Base-by-base conservation (phyloP, 441 rosid species). In the Codiaeum variegatum region DNA sequence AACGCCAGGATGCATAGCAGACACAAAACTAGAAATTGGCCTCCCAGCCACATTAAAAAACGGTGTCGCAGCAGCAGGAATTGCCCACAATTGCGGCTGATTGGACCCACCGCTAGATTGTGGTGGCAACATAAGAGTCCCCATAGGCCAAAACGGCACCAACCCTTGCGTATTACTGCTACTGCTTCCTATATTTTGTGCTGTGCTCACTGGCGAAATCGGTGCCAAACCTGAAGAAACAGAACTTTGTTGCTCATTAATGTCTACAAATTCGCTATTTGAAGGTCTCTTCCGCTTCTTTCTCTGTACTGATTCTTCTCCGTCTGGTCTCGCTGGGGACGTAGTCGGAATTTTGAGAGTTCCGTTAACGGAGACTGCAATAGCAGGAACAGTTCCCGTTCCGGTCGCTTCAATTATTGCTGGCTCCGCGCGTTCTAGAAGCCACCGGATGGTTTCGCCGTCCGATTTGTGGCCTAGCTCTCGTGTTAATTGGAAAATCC, bases 351-450 rank as follows among this genome's bases (percentile, higher is more conserved):
- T 85, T 70, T 91, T 89, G 2, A 89, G 81, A 6, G 92, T 76
- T 6, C 92, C 90, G 70, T 87, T 90, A 19, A 88, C 83, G 2
- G 92, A 91, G 1, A 91, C 89, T 47, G 94, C 97, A 49, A 91
- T 88, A 13, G 92, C 91, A n/a, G 94, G 94, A n/a, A 88, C 76
- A 0, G 93, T 88, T 0, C 97, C 93, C 7, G 88, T 85, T 0
- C 94, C 94, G 0, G 94, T 91, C 18, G 94, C 93, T 74, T 85
- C 81, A 46, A 88, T 77, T 3, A 90, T 90, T 23, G 92, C 88
- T 3, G 88, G 85, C 78, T 88, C 91, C 0, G 89, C 85, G 26
- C 69, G 88, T 64, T 90, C 87, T 0, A 90, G 77, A 24, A 90
- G 76, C 93, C 95, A 90, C 24, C 83, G 74, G 21, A 90, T 87